Base-by-base conservation (phyloP, 2,329 filamentous ascomycete genomes). In the Botryosphaeria dothidea region DNA sequence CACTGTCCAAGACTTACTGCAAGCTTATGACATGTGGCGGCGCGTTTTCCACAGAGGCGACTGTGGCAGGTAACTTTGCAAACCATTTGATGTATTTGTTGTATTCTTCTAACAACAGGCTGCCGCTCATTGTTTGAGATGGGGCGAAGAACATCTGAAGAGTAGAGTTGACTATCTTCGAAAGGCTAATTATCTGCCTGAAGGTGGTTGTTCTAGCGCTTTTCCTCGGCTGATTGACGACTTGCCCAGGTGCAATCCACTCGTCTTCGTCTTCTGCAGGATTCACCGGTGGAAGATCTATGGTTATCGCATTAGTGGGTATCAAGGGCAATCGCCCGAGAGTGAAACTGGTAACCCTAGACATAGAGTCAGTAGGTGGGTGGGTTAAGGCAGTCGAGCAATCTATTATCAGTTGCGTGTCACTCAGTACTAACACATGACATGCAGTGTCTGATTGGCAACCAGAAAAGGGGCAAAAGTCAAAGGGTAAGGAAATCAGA, bases 101-200 rank as follows among this genome's bases (percentile, higher is more conserved):
- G 62, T 69, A 67, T 52, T 69, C 66, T 13, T 66, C 65, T 13
- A 69, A 56, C 31, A 69, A 49, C 8, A 62, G 21, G 25, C 48
- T 66, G 31, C 68, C 68, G 49, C 68, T 69, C 41, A 69, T 62
- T 17, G 62, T 60, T 54, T 58, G 29, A 9, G 64, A 60, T 13
- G 68, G 68, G 21, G 67, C 67, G 61, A 69, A 69, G 65, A 69
- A 69, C 67, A 69, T 68, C 31, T 56, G 51, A n/a, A 69, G 62
- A 13, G 67, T 69, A 9, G 67, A 69, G 63, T 69, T 69, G 58
- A 69, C 67, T 29, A 69, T 69, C 38, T 67, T 68, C 4, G 67
- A 69, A 19, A 69, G 66, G 25, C 45, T 61, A 25, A 66, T 54
- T 19, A 64, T 19, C 57, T 66, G 63, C 23, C 65, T 48, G 62